A percentile compares a stretch with the other conserved stretches of the same genome.
phyloP scores from a whole-genome alignment of 805 yeast species.

The Isabelozyma gotoi region DNA sequence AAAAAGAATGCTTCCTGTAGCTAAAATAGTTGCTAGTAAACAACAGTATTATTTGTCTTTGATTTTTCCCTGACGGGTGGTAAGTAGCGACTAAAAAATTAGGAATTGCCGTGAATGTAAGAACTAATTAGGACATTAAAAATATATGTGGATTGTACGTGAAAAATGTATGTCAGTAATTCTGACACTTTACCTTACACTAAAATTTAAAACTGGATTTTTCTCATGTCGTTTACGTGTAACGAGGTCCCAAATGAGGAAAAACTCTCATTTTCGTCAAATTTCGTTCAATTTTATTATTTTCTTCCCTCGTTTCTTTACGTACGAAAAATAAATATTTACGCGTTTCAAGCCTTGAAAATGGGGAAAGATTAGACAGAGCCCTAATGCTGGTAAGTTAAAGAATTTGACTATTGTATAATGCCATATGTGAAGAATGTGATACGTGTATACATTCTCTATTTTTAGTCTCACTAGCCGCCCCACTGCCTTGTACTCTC shows the following conservation, averaged over 20 bases:
- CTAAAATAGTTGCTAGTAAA: constrained; percentile 47
- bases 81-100: background rate
- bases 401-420: no score
- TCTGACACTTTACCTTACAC: background rate
- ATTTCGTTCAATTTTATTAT: background rate
- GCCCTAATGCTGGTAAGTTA: no score
- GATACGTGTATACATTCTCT: no score
- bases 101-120: background rate
- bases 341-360: background rate
- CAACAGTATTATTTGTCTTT: no score
- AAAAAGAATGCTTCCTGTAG: constrained; percentile 27
- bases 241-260: background rate
- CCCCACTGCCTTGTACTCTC: no score
- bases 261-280: no score
- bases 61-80: no score
- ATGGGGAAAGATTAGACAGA: no score
- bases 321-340: background rate
- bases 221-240: background rate
- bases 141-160: background rate
- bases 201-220: background rate
- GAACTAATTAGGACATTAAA: background rate
- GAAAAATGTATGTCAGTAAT: background rate
- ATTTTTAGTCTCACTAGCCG: no score
- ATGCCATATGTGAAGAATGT: no score
- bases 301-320: background rate